These are phyloP conservation scores for Conringia planisiliqua DNA, from an alignment of 345 rosid species.

Conservation along the genomic window DNA sequence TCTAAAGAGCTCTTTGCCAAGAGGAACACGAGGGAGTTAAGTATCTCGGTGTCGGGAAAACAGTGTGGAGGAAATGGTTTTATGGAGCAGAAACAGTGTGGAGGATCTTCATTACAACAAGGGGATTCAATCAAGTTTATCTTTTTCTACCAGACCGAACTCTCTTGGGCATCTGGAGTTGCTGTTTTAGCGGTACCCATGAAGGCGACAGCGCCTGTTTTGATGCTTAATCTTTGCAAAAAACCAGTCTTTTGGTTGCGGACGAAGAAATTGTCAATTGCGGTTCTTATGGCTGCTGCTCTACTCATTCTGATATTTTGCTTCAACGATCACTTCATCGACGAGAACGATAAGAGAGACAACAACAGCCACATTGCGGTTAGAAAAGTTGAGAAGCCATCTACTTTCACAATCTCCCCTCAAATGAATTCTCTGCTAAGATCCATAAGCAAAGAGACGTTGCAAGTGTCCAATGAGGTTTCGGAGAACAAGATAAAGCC, in stretches of 20 bases:
- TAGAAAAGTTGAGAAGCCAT: constrained; percentile 40
- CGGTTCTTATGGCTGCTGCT: constrained; percentile 43
- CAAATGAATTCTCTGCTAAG: constrained; percentile 44
- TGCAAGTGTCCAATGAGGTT: constrained; percentile 24
- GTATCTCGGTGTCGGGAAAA: constrained; percentile 55
- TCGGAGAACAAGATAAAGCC: constrained; percentile 19
- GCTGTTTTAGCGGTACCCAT: constrained; percentile 50
- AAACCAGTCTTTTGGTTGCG: constrained; percentile 58
- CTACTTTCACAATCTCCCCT: constrained; percentile 40
- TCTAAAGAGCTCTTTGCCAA: constrained; percentile 58
- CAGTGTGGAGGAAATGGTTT: constrained; percentile 55
- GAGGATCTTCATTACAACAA: constrained; percentile 53
- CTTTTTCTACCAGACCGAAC: constrained; percentile 52
- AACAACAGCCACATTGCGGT: constrained; percentile 18
- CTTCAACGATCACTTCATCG: constrained; percentile 38
- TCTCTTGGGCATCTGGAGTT: constrained; percentile 56
- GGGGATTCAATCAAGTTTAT: constrained; percentile 60
- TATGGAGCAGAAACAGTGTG: constrained; percentile 52
- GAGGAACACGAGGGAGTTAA: constrained; percentile 55
- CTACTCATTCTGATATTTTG: constrained; percentile 45
- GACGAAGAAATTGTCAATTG: constrained; percentile 47
- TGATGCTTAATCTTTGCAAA: constrained; percentile 56
- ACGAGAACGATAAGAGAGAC: constrained; percentile 31
- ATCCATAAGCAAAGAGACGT: constrained; percentile 36
- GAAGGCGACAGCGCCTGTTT: constrained; percentile 60